These are phyloP conservation scores for Ustilago bromivora DNA, from an alignment of 1,284 basidiomycete species.

Conservation along the genomic window DNA sequence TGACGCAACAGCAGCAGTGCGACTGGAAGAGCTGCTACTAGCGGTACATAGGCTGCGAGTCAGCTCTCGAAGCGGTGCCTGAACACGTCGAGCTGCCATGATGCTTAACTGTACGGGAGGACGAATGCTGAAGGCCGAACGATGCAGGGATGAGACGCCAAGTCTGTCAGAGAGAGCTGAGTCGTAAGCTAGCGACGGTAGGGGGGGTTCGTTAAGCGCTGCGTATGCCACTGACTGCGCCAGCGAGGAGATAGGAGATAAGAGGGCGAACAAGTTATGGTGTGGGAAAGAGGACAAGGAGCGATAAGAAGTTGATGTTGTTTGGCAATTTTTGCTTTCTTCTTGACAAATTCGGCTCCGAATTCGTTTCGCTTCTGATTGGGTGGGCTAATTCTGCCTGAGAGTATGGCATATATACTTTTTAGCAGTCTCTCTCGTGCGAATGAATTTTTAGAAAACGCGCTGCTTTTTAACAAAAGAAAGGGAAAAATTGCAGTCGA, in stretches of 20 bases:
- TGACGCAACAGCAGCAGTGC: slow-evolving; percentile 5
- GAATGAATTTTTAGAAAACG: slow-evolving; percentile 12
- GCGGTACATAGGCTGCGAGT: slow-evolving; percentile 12
- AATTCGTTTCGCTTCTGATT: slow-evolving; percentile 7
- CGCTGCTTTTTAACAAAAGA: slow-evolving; percentile 2
- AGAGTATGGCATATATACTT: background rate
- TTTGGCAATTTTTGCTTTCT: slow-evolving; percentile 29
- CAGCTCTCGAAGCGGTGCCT: slow-evolving; percentile 22
- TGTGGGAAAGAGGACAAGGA: background rate
- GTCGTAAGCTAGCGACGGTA: background rate
- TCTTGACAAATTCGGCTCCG: slow-evolving; percentile 31
- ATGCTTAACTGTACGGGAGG: background rate
- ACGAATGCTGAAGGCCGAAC: background rate
- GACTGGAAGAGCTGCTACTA: slow-evolving; percentile 15
- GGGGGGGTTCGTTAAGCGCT: background rate
- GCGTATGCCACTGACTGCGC: background rate
- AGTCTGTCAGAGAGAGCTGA: no score
- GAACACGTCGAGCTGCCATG: slow-evolving; percentile 35
- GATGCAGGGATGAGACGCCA: background rate
- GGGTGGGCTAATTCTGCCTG: slow-evolving; percentile 9
- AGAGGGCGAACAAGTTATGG: background rate
- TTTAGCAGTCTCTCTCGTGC: slow-evolving; percentile 20
- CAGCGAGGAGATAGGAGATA: slow-evolving; percentile 3
- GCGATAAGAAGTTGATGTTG: slow-evolving; percentile 19
- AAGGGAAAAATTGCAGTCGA: slow-evolving; percentile 21